phyloP scores from a whole-genome alignment of 2,329 filamentous ascomycete species.

The Cladophialophora exuberans region DNA sequence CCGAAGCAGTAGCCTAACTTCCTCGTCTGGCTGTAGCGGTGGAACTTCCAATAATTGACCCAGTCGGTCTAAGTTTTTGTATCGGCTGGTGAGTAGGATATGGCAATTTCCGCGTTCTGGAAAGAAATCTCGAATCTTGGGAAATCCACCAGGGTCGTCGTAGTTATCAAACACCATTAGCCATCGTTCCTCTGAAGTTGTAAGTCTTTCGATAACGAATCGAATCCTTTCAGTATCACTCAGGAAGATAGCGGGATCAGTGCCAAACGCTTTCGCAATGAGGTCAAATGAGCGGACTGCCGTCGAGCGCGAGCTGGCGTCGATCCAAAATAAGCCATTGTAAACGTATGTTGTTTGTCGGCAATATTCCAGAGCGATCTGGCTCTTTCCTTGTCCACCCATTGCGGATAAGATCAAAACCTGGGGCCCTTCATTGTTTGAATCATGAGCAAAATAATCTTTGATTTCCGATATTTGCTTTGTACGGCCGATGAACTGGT shows the following conservation, averaged over 20 bases:
- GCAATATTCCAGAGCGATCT: conserved; percentile 6
- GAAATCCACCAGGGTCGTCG: background rate
- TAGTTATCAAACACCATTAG: conserved; percentile 10
- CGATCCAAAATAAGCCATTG: background rate
- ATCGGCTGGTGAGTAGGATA: background rate
- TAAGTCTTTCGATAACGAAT: background rate
- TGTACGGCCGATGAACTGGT: background rate
- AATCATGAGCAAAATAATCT: background rate
- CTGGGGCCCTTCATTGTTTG: background rate
- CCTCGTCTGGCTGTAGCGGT: background rate
- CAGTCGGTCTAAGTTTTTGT: background rate
- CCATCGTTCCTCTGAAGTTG: background rate
- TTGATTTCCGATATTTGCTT: background rate
- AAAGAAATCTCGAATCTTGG: background rate
- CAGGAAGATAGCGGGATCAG: too few species aligned
- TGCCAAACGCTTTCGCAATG: background rate
- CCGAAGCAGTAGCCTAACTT: background rate
- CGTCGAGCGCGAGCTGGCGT: background rate
- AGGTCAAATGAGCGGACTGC: background rate
- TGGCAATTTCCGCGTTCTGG: background rate
- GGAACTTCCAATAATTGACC: background rate
- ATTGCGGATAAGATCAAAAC: background rate
- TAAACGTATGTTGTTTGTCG: background rate
- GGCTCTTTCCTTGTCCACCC: conserved; percentile 7
- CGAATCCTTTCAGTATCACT: background rate